phyloP scores from a whole-genome alignment of 1,284 basidiomycete species.

The Ustilago vetiveriae region DNA sequence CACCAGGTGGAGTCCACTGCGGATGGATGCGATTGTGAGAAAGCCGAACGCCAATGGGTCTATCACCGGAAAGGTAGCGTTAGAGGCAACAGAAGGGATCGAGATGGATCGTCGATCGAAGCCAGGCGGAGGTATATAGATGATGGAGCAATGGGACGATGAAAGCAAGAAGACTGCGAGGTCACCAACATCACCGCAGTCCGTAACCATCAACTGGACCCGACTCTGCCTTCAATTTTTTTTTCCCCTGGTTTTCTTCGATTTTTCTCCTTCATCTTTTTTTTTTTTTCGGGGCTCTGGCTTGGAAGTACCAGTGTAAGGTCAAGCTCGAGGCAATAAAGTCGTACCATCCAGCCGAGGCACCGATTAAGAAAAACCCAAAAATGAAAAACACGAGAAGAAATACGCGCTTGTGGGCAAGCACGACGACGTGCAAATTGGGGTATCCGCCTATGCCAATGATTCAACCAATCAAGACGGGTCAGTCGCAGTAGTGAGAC shows the following conservation, averaged over 20 bases:
- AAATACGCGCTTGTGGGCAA: background rate
- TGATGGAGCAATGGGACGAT: background rate
- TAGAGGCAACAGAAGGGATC: background rate
- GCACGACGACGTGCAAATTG: conserved; percentile 1
- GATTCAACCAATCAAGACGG: too few species aligned
- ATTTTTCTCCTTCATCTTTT: background rate
- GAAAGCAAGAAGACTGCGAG: background rate
- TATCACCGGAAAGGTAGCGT: too few species aligned
- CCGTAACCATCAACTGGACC: background rate
- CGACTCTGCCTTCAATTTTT: conserved; percentile 4
- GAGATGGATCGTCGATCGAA: conserved; percentile 5
- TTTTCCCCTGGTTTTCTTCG: too few species aligned
- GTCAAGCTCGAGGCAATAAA: too few species aligned
- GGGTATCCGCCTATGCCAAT: background rate
- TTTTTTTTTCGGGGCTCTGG: too few species aligned
- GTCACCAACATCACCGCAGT: background rate
- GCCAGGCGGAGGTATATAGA: background rate
- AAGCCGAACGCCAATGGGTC: background rate
- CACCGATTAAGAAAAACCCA: too few species aligned
- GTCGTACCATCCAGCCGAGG: too few species aligned
- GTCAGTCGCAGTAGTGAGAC: too few species aligned
- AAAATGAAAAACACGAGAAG: background rate
- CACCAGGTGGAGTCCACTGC: background rate
- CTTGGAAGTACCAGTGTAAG: too few species aligned
- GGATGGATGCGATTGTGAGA: background rate